A percentile compares a stretch with the other conserved stretches of the same genome.
These are phyloP conservation scores for Saccharomycopsis capsularis DNA, from an alignment of 805 yeast genomes.

Conservation along the genomic window DNA sequence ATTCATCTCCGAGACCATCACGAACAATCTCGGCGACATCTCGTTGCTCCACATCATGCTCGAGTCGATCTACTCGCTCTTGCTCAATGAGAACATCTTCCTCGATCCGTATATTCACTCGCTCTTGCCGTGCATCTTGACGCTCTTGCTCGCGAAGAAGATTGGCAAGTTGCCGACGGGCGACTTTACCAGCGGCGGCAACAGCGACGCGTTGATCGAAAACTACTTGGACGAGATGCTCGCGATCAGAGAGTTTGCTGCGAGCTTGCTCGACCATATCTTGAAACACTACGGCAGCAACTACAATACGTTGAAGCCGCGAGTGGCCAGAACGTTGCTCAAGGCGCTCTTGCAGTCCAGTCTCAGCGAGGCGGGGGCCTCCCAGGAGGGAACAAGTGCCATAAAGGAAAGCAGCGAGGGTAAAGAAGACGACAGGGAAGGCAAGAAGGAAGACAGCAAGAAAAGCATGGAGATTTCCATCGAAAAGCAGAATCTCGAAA, in stretches of 20 bases:
- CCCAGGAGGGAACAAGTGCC: not conserved
- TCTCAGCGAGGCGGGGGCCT: conserved; percentile 33
- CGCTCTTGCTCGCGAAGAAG: conserved; percentile 80
- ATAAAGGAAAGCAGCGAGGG: conserved; percentile 1
- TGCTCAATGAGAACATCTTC: conserved; percentile 77
- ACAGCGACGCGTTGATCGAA: conserved; percentile 23
- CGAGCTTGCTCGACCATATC: conserved; percentile 73
- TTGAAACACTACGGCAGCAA: conserved; percentile 73
- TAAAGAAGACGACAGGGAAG: not conserved
- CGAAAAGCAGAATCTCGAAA: conserved; percentile 3
- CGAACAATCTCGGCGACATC: conserved; percentile 73
- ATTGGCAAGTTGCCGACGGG: conserved; percentile 45
- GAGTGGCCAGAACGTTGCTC: conserved; percentile 86
- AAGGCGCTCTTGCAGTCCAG: conserved; percentile 84
- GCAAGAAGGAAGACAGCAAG: not conserved
- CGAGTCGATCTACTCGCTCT: conserved; percentile 78
- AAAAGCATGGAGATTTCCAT: conserved; percentile 13
- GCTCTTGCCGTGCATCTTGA: conserved; percentile 91
- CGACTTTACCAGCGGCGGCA: conserved; percentile 11
- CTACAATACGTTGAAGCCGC: conserved; percentile 82
- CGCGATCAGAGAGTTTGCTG: conserved; percentile 83
- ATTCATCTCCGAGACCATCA: conserved; percentile 90
- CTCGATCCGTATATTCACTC: conserved; percentile 95
- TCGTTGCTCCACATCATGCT: conserved; percentile 73
- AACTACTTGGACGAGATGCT: conserved; percentile 36